Evolutionary conservation across 1,284 basidiomycete genomes (phyloP).

Genomic region (Trichosporon asahii): DNA sequence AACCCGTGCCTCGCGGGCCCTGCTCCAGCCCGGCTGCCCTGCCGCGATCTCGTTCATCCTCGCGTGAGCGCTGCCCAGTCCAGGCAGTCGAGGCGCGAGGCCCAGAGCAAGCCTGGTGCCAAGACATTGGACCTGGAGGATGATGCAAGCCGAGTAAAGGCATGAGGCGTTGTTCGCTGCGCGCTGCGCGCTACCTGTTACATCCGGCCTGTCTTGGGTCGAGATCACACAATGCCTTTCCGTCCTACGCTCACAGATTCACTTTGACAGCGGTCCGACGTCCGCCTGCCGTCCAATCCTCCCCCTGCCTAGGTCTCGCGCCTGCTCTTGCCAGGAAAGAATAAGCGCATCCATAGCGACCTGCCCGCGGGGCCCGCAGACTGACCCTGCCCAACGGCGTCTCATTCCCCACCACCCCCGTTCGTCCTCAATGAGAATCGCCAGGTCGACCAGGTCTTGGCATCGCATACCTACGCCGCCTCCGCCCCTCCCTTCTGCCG

Average conservation of each 20-base stretch:
- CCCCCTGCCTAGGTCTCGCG: neutral
- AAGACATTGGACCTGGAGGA: neutral
- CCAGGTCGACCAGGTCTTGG: neutral
- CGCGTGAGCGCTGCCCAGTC: neutral
- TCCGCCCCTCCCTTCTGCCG: neutral
- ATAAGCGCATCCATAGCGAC: neutral
- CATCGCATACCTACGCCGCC: neutral
- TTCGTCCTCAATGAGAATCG: neutral
- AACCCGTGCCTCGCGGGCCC: neutral
- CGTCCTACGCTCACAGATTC: neutral
- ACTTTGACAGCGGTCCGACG: neutral
- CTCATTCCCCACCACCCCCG: neutral
- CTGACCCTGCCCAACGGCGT: neutral
- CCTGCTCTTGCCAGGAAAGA: neutral
- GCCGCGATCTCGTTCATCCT: neutral
- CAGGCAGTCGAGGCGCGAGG: neutral
- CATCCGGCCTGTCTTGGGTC: neutral
- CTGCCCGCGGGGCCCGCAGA: neutral
- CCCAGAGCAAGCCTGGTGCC: neutral
- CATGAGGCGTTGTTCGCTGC: neutral
- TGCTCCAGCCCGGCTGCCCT: neutral
- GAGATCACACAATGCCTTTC: neutral
- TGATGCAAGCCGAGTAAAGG: conserved; percentile 7
- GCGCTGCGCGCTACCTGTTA: neutral
- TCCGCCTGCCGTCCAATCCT: neutral